Evolutionary conservation across 2,329 filamentous ascomycete genomes (phyloP), one percentile per base, ranked within the genome.

Genomic region (Aspergillus sp.): DNA sequence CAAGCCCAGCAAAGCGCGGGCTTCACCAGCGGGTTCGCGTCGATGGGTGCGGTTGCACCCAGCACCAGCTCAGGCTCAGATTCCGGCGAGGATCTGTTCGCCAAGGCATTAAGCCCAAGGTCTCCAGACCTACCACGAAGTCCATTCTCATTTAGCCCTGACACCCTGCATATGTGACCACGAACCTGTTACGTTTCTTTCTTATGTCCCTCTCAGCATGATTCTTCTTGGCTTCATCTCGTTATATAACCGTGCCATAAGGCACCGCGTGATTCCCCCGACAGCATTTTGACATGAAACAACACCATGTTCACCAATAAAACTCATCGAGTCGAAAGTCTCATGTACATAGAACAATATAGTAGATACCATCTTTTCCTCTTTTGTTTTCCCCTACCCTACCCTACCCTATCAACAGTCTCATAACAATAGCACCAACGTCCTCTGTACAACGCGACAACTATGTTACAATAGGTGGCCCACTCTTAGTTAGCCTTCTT

Each of bases 101-200:
- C 91, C 0, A 82, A 96, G 52, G 91, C 91, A 1, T 85, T 96
- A 76, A 93, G 90, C 67, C 92, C 92, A 1, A 82, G 92, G 50
- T 93, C 90, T 66, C 92, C 92, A 0, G 91, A 96, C 64, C 91
- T 95, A 80, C 86, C 87, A 53, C 90, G 87, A 65, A 93, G 90
- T 68, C 92, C 91, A 0, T 97, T 96, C 69, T 84, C 83, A 3
- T 84, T 87, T 70, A 74, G 76, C 30, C 71, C 71, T n/a, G 60
- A 64, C 54, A 54, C 57, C 7, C 48, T 66, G 56, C 55, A 61
- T 36, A 62, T 65, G 60, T 57, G 55, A 58, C 22, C 42, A 55
- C 38, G 56, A 48, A 17, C 32, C 47, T 36, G 38, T 50, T 42
- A 55, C 41, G 39, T 50, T 38, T 55, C 34, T 50, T 38, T 55